Evolutionary conservation across 2,329 filamentous ascomycete genomes (phyloP).

Genomic region (Cytospora schulzeri): DNA sequence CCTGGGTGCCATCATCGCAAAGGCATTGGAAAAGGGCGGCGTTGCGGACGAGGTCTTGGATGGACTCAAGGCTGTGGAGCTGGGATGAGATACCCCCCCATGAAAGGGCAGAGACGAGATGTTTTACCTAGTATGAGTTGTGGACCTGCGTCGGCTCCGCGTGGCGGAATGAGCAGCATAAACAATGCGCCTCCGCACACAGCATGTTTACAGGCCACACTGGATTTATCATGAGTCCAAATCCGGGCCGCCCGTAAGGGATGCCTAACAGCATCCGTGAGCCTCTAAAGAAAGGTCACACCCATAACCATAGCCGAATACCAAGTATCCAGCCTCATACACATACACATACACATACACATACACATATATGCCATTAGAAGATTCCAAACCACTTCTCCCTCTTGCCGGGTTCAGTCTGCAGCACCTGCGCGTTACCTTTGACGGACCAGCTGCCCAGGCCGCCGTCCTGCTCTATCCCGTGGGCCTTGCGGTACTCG

Average conservation of each 20-base stretch:
- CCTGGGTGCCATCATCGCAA: conserved; percentile 73
- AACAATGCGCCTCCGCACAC: not conserved
- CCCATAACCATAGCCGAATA: not conserved
- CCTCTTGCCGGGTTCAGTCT: conserved; percentile 40
- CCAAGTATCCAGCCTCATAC: not conserved
- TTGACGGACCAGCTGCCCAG: conserved; percentile 41
- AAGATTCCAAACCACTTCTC: conserved; percentile 76
- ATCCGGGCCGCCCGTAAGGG: not conserved
- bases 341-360: not conserved
- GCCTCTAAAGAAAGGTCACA: not conserved
- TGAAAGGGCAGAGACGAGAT: conserved; percentile 19
- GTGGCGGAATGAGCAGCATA: not conserved
- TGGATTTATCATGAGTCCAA: not conserved
- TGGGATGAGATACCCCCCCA: conserved; percentile 47
- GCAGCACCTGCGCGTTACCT: conserved; percentile 14
- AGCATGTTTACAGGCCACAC: not conserved
- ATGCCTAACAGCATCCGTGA: not conserved
- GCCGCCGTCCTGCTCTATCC: conserved; percentile 66
- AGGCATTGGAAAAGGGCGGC: conserved; percentile 74
- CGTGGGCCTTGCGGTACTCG: conserved; percentile 84
- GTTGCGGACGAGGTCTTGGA: conserved; percentile 85
- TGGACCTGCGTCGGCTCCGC: not conserved
- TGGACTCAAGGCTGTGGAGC: conserved; percentile 75
- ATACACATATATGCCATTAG: conserved; percentile 43
- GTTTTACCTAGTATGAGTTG: conserved; percentile 19